phyloP scores from a whole-genome alignment of 768 basidiomycete genomes.

The Mycena olivaceomarginata region DNA sequence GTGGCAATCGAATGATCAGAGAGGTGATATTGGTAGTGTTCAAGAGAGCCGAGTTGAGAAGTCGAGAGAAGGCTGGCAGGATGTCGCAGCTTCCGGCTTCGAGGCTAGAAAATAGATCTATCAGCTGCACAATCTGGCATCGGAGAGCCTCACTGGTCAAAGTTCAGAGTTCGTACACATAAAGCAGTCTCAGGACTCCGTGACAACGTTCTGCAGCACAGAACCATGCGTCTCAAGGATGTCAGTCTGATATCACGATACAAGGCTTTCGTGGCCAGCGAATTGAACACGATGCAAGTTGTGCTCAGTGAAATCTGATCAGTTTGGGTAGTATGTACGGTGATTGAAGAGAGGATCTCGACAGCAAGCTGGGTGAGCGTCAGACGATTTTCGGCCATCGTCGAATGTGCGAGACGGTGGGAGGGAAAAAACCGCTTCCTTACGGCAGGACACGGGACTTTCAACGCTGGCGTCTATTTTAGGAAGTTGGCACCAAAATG shows the following conservation, averaged over 20 bases:
- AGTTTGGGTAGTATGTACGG: background rate
- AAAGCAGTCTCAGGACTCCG: background rate
- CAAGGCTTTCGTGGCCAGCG: conserved; percentile 3
- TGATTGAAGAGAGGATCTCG: background rate
- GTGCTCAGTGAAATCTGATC: background rate
- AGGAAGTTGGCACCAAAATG: background rate
- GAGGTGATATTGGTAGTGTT: background rate
- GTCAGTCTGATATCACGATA: background rate
- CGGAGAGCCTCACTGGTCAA: background rate
- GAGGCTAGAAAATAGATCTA: background rate
- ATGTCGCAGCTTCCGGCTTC: background rate
- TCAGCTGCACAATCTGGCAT: background rate
- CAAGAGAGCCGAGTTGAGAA: conserved; percentile 2
- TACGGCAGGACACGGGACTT: background rate
- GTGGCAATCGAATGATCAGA: background rate
- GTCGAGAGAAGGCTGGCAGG: background rate
- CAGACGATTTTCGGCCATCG: background rate
- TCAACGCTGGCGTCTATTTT: background rate
- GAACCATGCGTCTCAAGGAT: background rate
- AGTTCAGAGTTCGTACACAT: background rate
- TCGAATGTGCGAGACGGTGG: background rate
- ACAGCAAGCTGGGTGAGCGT: background rate
- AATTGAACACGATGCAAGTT: background rate
- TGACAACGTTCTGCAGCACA: background rate
- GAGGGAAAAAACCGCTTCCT: background rate